A percentile compares a stretch with the other conserved stretches of the same genome.
Evolutionary conservation across 2,329 filamentous ascomycete species (phyloP).

Genomic region (Fusarium verrucosum): DNA sequence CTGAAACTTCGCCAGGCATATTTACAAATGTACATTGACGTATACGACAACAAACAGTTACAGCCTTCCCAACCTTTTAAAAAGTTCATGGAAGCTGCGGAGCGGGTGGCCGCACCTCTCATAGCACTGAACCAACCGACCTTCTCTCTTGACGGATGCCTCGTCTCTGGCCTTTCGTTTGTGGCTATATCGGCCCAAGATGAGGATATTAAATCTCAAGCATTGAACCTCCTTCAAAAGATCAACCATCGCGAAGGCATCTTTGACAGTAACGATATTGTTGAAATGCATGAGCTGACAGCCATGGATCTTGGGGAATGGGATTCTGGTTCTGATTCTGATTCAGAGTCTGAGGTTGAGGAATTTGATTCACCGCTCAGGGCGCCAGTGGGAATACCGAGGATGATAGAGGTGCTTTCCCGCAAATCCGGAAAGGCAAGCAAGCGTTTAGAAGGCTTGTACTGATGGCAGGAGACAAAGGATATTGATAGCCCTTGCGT

Average conservation of each 20-base stretch:
- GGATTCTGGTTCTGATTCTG: neutral
- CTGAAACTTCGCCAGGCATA: neutral
- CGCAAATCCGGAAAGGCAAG: neutral
- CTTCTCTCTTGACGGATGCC: neutral
- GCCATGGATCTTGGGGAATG: neutral
- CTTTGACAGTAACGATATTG: slow-evolving; percentile 13
- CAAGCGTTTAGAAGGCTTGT: neutral
- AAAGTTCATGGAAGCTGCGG: neutral
- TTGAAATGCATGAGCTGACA: neutral
- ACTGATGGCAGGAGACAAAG: too few species aligned
- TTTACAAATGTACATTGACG: neutral
- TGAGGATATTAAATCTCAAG: fast-evolving
- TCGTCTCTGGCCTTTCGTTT: neutral
- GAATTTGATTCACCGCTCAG: neutral
- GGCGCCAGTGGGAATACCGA: slow-evolving; percentile 4
- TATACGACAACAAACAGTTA: neutral
- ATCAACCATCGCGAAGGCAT: slow-evolving; percentile 11
- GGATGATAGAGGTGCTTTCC: neutral
- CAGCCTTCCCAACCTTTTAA: neutral
- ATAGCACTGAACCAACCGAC: neutral
- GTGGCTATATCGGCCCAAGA: neutral
- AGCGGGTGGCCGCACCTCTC: neutral
- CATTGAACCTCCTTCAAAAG: neutral
- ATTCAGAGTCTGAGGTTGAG: neutral
- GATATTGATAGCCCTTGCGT: too few species aligned